Conservation (phyloP, 225 moss, liverwort and hornwort species). For the Pseudisothecium myosuroides region DNA sequence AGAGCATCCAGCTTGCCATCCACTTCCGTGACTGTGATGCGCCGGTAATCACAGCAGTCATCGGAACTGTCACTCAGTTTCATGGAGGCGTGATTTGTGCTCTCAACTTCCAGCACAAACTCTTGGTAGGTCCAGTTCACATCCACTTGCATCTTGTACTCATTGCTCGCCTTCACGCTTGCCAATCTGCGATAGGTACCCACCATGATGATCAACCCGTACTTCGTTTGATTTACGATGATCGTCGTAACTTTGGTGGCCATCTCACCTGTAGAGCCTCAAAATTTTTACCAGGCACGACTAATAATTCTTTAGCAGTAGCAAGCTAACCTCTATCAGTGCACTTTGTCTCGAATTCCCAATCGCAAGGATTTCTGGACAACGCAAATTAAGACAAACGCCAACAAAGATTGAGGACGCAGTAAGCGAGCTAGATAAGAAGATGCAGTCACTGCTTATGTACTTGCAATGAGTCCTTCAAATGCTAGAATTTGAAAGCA, state of each 20-base stretch:
- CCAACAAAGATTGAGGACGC: not conserved
- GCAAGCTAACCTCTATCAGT: not conserved
- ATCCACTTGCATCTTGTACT: not conserved
- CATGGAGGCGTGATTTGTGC: not conserved
- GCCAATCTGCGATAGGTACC: not conserved
- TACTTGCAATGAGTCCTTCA: not conserved
- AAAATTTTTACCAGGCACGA: not conserved
- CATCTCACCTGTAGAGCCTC: not conserved
- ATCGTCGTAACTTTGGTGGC: not conserved
- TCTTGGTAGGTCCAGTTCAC: not conserved
- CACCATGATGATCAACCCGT: not conserved
- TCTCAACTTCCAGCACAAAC: not conserved
- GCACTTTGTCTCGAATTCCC: not conserved
- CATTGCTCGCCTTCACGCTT: not conserved
- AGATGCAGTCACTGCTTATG: not conserved
- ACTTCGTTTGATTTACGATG: not conserved
- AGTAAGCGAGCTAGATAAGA: not conserved
- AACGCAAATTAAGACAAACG: too few species aligned
- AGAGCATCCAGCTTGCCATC: not conserved
- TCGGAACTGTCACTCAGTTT: not conserved
- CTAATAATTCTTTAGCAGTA: not conserved
- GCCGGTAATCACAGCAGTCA: not conserved
- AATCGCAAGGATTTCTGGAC: not conserved
- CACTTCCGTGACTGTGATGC: not conserved
- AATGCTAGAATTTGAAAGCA: not conserved